Evolutionary conservation across 306 rosid genomes (phyloP).

Genomic region (Trifolium fragiferum): DNA sequence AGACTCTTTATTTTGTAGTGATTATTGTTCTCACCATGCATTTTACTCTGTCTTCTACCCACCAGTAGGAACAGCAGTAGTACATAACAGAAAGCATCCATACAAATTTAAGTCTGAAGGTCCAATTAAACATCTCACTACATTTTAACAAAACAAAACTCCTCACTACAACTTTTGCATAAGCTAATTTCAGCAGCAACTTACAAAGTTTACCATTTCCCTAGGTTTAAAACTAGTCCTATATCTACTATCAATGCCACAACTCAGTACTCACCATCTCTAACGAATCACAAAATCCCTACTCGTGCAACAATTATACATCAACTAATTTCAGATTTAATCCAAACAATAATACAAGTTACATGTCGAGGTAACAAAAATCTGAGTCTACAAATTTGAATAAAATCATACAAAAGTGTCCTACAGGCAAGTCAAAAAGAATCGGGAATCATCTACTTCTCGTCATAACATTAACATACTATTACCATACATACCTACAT

Average conservation of each 20-base stretch:
- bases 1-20: conserved; percentile 22
- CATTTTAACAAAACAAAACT: too few relatives aligned
- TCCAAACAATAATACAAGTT: conserved; percentile 1
- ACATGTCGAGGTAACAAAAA: neutral
- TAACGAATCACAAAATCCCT: conserved; percentile 17
- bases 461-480: conserved; percentile 11
- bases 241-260: conserved; percentile 12
- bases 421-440: conserved; percentile 9
- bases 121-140: neutral
- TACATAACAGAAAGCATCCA: neutral
- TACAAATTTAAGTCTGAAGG: conserved; percentile 4
- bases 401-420: neutral
- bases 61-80: neutral
- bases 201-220: neutral
- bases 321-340: neutral
- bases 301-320: neutral
- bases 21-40: neutral
- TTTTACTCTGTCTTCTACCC: neutral
- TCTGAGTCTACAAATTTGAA: neutral
- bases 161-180: conserved; percentile 17
- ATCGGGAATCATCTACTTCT: neutral
- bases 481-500: too few relatives aligned
- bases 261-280: neutral
- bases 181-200: conserved; percentile 11
- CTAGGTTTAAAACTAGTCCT: neutral